These are phyloP conservation scores for Microcos paniculata DNA, from an alignment of 345 rosid species.

Conservation along the genomic window DNA sequence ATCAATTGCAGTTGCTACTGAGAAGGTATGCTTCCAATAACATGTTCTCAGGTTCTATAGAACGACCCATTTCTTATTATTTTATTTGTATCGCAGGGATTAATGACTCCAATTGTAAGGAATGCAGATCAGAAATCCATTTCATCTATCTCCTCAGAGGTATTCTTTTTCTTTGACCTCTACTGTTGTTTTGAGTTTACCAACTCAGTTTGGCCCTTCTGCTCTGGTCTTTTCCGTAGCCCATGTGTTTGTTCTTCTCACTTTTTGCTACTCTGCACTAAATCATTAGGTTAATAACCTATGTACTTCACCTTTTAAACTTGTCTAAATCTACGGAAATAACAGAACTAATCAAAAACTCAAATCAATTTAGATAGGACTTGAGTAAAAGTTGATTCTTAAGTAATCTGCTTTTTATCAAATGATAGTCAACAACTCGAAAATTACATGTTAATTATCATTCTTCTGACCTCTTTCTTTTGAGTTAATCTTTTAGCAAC, in stretches of 20 bases:
- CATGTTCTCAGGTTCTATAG: constrained; percentile 13
- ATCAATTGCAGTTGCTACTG: constrained; percentile 97
- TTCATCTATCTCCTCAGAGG: constrained; percentile 84
- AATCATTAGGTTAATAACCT: not conserved
- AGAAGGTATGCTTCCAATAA: constrained; percentile 59
- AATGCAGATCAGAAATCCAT: constrained; percentile 96
- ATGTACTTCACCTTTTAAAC: not conserved
- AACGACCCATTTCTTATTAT: constrained; percentile 18
- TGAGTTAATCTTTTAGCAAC: not conserved
- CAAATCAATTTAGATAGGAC: not conserved
- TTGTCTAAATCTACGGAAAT: not conserved
- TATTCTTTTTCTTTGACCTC: constrained; percentile 26
- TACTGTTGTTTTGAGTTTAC: not conserved
- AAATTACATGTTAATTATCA: not conserved
- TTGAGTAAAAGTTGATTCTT: not conserved
- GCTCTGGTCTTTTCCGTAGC: not conserved
- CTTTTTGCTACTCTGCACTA: not conserved
- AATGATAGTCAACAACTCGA: not conserved
- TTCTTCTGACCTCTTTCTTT: not conserved
- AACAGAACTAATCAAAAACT: not conserved
- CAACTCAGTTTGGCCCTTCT: not conserved
- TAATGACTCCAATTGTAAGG: constrained; percentile 90
- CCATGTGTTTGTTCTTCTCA: not conserved
- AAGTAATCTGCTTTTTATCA: not conserved
- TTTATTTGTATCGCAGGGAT: constrained; percentile 58